Conservation (phyloP, 139 green algal genomes). For the Eudorina sp. region DNA sequence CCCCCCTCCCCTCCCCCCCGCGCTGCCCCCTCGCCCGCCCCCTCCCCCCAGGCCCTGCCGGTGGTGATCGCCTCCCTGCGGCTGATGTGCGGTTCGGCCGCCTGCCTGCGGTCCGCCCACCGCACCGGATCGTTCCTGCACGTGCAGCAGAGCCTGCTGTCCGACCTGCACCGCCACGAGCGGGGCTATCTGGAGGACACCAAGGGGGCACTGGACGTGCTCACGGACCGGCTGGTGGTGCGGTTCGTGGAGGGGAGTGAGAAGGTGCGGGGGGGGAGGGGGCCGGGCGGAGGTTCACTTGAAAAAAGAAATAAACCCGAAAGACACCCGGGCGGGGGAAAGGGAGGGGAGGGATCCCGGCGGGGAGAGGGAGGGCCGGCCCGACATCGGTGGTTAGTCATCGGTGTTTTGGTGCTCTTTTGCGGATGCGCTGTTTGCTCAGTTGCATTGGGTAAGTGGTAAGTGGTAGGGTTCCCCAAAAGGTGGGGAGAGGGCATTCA, state of each 20-base stretch:
- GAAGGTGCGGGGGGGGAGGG: slow-evolving; percentile 17
- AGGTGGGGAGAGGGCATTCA: too few species aligned
- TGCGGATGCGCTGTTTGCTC: too few species aligned
- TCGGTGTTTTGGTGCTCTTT: too few species aligned
- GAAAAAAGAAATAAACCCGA: background rate
- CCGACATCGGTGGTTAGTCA: too few species aligned
- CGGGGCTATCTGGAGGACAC: slow-evolving; percentile 58
- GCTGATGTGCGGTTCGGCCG: slow-evolving; percentile 9
- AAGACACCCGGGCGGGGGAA: background rate
- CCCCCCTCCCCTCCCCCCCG: background rate
- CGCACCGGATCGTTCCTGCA: slow-evolving; percentile 50
- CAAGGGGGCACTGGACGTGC: slow-evolving; percentile 57
- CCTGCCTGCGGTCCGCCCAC: slow-evolving; percentile 26
- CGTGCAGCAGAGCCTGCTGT: slow-evolving; percentile 63
- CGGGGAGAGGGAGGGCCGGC: background rate
- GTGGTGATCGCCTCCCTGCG: slow-evolving; percentile 49
- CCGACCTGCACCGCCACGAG: slow-evolving; percentile 55
- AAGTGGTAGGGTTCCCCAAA: too few species aligned
- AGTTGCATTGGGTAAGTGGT: too few species aligned
- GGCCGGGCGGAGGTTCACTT: background rate
- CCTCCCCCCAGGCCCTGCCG: slow-evolving; percentile 47
- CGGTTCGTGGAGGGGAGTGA: slow-evolving; percentile 42
- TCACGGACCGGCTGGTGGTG: slow-evolving; percentile 44
- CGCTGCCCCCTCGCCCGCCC: background rate
- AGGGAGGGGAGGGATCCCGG: background rate